Percentiles rank a stretch among this genome's conserved stretches.
Evolutionary conservation across 129 eudicot genomes (phyloP).

Genomic region (Smallanthus sonchifolius): DNA sequence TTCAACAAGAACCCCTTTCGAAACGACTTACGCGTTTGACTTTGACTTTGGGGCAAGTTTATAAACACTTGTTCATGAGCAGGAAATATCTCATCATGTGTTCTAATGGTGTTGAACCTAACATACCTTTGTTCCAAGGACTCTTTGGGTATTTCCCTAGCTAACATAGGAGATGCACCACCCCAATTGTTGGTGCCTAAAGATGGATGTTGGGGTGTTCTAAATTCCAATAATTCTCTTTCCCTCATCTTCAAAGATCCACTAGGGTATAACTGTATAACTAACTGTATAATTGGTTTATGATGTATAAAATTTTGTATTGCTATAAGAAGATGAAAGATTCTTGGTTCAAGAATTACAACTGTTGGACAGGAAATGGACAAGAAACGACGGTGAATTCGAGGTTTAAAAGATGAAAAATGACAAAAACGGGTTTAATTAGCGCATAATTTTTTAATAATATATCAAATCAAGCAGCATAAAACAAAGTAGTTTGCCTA

Average conservation of each 20-base stretch:
- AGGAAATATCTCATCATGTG: slow-evolving; percentile 45
- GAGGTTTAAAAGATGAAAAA: slow-evolving; percentile 20
- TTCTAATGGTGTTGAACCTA: slow-evolving; percentile 42
- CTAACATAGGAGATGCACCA: slow-evolving; percentile 74
- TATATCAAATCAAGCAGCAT: neutral
- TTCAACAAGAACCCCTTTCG: slow-evolving; percentile 34
- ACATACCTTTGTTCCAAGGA: slow-evolving; percentile 67
- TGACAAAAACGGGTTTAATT: slow-evolving; percentile 7
- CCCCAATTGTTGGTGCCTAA: slow-evolving; percentile 73
- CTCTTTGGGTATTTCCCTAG: slow-evolving; percentile 62
- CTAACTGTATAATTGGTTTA: neutral
- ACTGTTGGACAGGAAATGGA: slow-evolving; percentile 10
- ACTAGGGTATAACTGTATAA: neutral
- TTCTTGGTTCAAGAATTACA: slow-evolving; percentile 7
- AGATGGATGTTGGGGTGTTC: slow-evolving; percentile 86
- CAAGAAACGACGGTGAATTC: slow-evolving; percentile 29
- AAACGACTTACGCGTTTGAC: slow-evolving; percentile 10
- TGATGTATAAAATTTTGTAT: neutral
- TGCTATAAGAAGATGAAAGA: slow-evolving; percentile 13
- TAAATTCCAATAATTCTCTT: slow-evolving; percentile 52
- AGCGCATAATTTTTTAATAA: neutral
- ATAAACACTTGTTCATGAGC: slow-evolving; percentile 19
- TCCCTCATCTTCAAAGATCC: slow-evolving; percentile 35
- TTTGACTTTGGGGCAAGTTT: slow-evolving; percentile 9
- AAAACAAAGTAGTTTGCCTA: neutral